Evolutionary conservation across 129 eudicot species (phyloP), one percentile per base, ranked within the genome.

Genomic region (Scalesia atractyloides): DNA sequence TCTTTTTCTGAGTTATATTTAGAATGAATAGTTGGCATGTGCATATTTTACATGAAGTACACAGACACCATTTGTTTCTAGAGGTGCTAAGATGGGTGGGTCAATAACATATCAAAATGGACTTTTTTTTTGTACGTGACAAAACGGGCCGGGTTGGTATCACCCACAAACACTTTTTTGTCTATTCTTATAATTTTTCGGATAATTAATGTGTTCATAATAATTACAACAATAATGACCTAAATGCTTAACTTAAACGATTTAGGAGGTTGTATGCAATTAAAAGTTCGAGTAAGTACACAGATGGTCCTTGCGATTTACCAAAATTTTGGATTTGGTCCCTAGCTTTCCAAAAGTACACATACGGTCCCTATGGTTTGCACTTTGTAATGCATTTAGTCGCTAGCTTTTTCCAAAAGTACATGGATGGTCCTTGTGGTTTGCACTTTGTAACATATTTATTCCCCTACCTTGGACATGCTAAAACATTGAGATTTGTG

Each of bases 191-290:
- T 5, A 26, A 7, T 24, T 26, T 5, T 58, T 24, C 2, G 4
- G 11, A 56, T 57, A 10, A 22, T 22, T 20, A 20, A 57, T 57
- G 8, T 6, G 5, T 22, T 22, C 11, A 57, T 11, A 11, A 22
- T 57, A 12, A 3, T 19, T 19, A 14, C 34, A 30, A 30, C 10
- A 14, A 26, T 26, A 30, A 30, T 60, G 26, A 60, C 17, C 9
- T 60, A 60, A 26, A 22, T 59, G 17, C 26, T 26, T 60, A 15
- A 60, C 10, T 30, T 12, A 12, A 6, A 15, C 3, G 19, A 5
- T 30, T 60, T 60, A 30, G 44, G 62, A 60, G 44, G 44, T 30
- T 33, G 43, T 30, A 30, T 60, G 66, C 66, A 30, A 36, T 36
- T 36, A 36, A 36, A 36, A 3, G 41, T 36, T 36, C 8, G 6